Evolutionary conservation across 2,329 filamentous ascomycete species (phyloP), one percentile per base, ranked within the genome.

Genomic region (Colletotrichum noveboracense): DNA sequence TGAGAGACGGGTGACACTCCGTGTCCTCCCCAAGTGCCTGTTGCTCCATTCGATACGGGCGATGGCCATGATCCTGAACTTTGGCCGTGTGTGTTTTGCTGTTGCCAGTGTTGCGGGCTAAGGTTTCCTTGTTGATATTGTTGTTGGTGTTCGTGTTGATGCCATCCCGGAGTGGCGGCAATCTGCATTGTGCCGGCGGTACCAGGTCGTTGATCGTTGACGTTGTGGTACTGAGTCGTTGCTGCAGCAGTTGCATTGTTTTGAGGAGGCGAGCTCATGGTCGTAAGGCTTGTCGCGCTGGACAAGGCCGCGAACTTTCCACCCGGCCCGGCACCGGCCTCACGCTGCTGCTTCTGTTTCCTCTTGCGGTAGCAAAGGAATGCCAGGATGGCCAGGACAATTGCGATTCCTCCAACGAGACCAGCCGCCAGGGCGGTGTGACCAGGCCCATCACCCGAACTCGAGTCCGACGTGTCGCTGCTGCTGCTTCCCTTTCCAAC

Each of bases 261-360:
- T 9, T 60, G 70, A 8, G 64, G 64, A 18, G 70, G 65, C 24
- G 70, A 74, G 56, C 32, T 62, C 58, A 76, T 76, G 7, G 70
- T 73, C 48, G 74, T 74, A 60, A 76, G 74, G 58, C 74, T 76
- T 21, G 74, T 76, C 30, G 74, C 74, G n/a, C 74, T 76, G 26
- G 56, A 69, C 28, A 76, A 60, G 13, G 74, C 64, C 13, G 64
- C 74, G 32, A 76, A 76, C 58, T 76, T 76, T 18, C 70, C 74
- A 7, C 70, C 48, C 2, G 48, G 16, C 5, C 74, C 74, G 56
- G 61, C 34, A 8, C 32, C 61, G 6, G 21, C 34, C 10, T 55
- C 52, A 24, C 64, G 58, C 48, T 68, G 69, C 48, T 58, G 61
- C 56, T 65, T 65, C 18, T 76, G 70, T 58, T 61, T 76, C 21